A percentile compares a stretch with the other conserved stretches of the same genome.
phyloP scores from a whole-genome alignment of 1,284 basidiomycete species.

The Psilocybe mexicana region DNA sequence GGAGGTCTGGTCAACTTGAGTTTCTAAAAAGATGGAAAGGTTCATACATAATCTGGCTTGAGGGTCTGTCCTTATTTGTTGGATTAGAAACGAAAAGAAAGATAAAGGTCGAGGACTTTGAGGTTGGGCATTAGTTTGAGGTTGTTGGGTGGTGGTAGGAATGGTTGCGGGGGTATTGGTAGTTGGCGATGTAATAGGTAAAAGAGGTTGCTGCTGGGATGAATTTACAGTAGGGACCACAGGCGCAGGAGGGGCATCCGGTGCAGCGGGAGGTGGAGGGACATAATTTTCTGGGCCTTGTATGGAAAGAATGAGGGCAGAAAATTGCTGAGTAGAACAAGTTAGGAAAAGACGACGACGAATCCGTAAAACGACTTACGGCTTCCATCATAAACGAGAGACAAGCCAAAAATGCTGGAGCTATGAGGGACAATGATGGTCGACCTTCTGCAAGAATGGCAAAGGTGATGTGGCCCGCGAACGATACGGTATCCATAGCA shows the following conservation, averaged over 20 bases:
- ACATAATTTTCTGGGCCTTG: constrained; percentile 75
- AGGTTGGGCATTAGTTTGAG: constrained; percentile 16
- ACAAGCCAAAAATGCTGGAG: constrained; percentile 79
- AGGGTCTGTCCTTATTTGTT: constrained; percentile 65
- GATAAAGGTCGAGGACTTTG: constrained; percentile 30
- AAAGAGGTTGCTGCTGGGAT: constrained; percentile 5
- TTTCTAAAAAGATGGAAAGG: neutral
- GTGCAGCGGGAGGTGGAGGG: constrained; percentile 21
- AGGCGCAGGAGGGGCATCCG: constrained; percentile 11
- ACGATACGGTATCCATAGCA: constrained; percentile 78
- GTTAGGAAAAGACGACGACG: neutral
- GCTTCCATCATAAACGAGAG: constrained; percentile 73
- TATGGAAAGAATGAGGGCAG: constrained; percentile 75
- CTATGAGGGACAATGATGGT: constrained; percentile 75
- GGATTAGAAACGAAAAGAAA: constrained; percentile 52
- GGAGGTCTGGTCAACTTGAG: neutral
- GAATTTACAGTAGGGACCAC: constrained; percentile 10
- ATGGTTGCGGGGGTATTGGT: constrained; percentile 2
- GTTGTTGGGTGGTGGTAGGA: constrained; percentile 3
- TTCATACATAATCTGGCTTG: constrained; percentile 68
- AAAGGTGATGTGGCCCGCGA: constrained; percentile 84
- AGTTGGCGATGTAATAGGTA: constrained; percentile 5
- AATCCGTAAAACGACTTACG: constrained; percentile 41
- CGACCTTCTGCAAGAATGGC: constrained; percentile 80
- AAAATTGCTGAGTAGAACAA: constrained; percentile 66